phyloP scores from a whole-genome alignment of 208 protist species.

The Leishmania braziliensis region DNA sequence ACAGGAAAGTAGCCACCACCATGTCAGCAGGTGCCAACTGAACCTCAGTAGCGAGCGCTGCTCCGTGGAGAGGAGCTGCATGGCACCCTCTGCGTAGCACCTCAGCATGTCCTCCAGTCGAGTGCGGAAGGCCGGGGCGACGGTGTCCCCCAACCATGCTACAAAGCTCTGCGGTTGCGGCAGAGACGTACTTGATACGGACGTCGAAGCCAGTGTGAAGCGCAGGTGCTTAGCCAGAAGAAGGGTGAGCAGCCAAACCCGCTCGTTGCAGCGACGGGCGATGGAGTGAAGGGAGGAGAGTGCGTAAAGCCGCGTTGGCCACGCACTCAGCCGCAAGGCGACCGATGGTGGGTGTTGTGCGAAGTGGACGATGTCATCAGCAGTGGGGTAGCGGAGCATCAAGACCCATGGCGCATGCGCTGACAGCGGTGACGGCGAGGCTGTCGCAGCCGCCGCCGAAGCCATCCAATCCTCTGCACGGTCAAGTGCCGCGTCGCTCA shows the following conservation, averaged over 20 bases:
- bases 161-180: conserved; percentile 6
- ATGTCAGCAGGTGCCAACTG: conserved; percentile 42
- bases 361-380: not conserved
- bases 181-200: not conserved
- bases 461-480: not conserved
- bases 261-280: conserved; percentile 43
- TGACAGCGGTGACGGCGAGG: not conserved
- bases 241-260: conserved; percentile 47
- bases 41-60: conserved; percentile 55
- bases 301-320: conserved; percentile 32
- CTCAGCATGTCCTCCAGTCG: conserved; percentile 28
- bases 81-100: conserved; percentile 46
- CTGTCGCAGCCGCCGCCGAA: not conserved
- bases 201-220: not conserved
- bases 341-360: conserved; percentile 12
- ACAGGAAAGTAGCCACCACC: conserved; percentile 44
- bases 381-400: conserved; percentile 18
- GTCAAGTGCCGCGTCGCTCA: not conserved
- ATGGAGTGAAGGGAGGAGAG: conserved; percentile 44
- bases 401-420: not conserved
- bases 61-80: conserved; percentile 31
- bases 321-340: conserved; percentile 9
- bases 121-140: conserved; percentile 7
- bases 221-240: conserved; percentile 37
- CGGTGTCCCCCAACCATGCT: not conserved